Evolutionary conservation across 208 protist genomes (phyloP).

Genomic region (Porcisia deanei): DNA sequence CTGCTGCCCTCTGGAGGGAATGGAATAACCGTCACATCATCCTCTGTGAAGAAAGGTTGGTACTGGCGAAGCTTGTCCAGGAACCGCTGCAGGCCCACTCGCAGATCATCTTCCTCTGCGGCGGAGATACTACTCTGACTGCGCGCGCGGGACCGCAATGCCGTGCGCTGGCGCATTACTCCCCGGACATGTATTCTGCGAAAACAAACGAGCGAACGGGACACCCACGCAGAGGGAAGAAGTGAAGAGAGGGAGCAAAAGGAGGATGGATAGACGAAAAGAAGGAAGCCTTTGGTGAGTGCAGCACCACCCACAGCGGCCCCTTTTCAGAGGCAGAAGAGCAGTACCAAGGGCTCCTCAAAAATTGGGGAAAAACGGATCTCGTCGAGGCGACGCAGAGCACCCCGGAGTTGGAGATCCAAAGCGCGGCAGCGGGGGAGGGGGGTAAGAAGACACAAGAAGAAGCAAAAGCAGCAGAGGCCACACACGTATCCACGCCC

Average conservation of each 20-base stretch:
- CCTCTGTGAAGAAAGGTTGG: constrained; percentile 77
- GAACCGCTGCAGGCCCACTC: constrained; percentile 57
- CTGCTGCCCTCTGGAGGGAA: constrained; percentile 44
- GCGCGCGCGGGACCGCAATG: constrained; percentile 35
- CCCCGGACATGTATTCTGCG: constrained; percentile 7
- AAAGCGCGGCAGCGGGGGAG: background rate
- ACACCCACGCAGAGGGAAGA: background rate
- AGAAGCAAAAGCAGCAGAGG: constrained; percentile 8
- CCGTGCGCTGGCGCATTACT: constrained; percentile 30
- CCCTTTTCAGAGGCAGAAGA: background rate
- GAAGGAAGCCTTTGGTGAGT: background rate
- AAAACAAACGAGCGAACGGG: background rate
- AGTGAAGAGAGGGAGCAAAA: background rate
- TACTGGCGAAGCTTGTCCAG: constrained; percentile 56
- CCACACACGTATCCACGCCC: background rate
- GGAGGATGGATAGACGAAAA: background rate
- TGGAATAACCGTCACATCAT: constrained; percentile 74
- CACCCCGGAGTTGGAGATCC: background rate
- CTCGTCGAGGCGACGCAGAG: background rate
- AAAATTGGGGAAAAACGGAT: background rate
- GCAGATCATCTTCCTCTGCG: constrained; percentile 47
- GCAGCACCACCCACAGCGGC: background rate
- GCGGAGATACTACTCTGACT: constrained; percentile 18
- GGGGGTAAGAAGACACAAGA: background rate
- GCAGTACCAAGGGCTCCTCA: background rate